These are phyloP conservation scores for Zea luxurians DNA, from an alignment of 176 grass and related monocot genomes.

Conservation along the genomic window DNA sequence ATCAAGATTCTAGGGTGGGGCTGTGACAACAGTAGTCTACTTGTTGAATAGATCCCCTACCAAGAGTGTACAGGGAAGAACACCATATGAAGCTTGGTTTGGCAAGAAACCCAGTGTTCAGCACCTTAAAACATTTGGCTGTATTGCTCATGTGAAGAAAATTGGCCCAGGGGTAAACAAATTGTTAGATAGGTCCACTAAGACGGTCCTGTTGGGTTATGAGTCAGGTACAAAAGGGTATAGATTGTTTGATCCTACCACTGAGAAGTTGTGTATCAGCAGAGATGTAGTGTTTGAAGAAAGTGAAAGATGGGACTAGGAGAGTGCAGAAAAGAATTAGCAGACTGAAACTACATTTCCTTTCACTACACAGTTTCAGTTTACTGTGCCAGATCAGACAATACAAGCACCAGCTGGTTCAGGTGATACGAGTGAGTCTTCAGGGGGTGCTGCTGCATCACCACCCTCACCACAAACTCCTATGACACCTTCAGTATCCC, in stretches of 20 bases:
- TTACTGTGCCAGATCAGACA: too few species aligned
- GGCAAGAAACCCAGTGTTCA: neutral
- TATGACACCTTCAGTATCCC: too few species aligned
- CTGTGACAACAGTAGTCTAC: neutral
- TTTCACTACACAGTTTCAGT: too few species aligned
- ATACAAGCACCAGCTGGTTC: too few species aligned
- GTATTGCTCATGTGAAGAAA: neutral
- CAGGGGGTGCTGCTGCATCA: too few species aligned
- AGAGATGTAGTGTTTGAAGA: too few species aligned
- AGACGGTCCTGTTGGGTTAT: neutral
- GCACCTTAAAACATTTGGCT: neutral
- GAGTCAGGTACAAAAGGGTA: neutral
- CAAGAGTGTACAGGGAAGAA: neutral
- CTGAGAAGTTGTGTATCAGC: too few species aligned
- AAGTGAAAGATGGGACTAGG: too few species aligned
- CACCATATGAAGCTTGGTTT: neutral
- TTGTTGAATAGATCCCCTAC: neutral
- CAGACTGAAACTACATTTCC: too few species aligned
- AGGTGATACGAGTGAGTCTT: too few species aligned
- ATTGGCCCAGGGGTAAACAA: neutral
- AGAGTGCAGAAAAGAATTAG: too few species aligned
- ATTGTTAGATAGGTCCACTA: neutral
- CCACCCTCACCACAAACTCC: too few species aligned
- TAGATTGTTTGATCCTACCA: neutral
- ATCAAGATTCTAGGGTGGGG: neutral